phyloP scores from a whole-genome alignment of 768 basidiomycete genomes.

The Cubamyces sp. region DNA sequence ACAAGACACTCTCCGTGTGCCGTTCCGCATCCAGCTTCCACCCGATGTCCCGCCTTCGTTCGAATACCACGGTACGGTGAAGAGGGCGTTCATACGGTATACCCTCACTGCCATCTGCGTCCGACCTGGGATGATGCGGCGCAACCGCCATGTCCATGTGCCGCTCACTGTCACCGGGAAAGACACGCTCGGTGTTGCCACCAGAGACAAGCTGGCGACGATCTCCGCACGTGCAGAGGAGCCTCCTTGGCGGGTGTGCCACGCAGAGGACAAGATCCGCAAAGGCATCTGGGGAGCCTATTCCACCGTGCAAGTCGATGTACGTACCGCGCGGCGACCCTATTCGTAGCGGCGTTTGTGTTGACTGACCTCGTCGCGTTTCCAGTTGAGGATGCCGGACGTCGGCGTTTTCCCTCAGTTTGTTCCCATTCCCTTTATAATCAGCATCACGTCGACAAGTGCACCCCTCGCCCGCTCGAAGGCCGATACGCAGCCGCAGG shows the following conservation, averaged over 20 bases:
- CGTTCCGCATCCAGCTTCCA: constrained; percentile 23
- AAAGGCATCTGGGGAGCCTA: constrained; percentile 13
- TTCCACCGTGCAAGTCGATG: constrained; percentile 12
- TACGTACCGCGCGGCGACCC: neutral
- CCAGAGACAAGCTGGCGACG: neutral
- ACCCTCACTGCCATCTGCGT: constrained; percentile 13
- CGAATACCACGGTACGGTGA: neutral
- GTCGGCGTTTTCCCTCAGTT: constrained; percentile 12
- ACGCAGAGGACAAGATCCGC: constrained; percentile 6
- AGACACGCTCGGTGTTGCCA: neutral
- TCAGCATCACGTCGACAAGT: constrained; percentile 16
- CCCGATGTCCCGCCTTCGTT: constrained; percentile 9
- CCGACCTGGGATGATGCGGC: constrained; percentile 10
- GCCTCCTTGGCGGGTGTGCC: neutral
- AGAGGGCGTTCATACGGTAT: constrained; percentile 18
- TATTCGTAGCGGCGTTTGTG: neutral
- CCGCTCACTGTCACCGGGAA: constrained; percentile 17
- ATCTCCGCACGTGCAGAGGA: neutral
- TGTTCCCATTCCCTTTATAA: constrained; percentile 19
- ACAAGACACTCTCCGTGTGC: constrained; percentile 8
- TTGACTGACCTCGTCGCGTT: no score
- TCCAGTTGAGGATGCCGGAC: constrained; percentile 19
- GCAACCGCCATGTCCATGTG: neutral
- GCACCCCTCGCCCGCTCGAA: constrained; percentile 6
- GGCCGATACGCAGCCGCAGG: neutral